A percentile compares a stretch with the other conserved stretches of the same genome.
These are phyloP conservation scores for Globisporangium iwayamae DNA, from an alignment of 352 stramenopile genomes.

Conservation along the genomic window DNA sequence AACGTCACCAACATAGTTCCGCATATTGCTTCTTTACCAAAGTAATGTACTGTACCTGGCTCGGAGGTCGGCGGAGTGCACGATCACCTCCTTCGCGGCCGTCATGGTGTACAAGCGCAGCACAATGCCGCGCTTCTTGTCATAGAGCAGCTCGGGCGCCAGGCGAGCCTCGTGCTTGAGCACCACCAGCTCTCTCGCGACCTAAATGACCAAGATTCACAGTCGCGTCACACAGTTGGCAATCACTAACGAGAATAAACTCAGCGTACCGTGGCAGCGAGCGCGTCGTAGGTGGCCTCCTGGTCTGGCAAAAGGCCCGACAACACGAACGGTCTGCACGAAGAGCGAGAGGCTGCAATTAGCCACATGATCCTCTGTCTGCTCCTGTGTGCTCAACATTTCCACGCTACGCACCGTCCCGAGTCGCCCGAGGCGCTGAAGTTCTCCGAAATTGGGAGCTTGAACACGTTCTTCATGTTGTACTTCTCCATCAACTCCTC, in stretches of 20 bases:
- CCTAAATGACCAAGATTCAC: constrained; percentile 19
- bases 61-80: constrained; percentile 73
- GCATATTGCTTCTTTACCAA: too few relatives aligned
- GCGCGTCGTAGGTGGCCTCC: constrained; percentile 59
- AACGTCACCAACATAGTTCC: not conserved
- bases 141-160: constrained; percentile 74
- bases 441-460: constrained; percentile 74
- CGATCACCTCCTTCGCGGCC: constrained; percentile 67
- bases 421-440: constrained; percentile 74
- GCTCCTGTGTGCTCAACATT: not conserved
- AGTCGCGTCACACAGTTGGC: not conserved
- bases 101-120: constrained; percentile 70
- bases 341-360: constrained; percentile 5
- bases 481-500: constrained; percentile 78
- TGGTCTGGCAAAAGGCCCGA: constrained; percentile 62
- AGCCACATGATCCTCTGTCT: too few relatives aligned
- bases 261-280: constrained; percentile 51
- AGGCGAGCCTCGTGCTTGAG: constrained; percentile 67
- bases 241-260: not conserved
- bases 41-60: constrained; percentile 31
- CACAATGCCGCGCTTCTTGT: constrained; percentile 77
- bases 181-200: constrained; percentile 77
- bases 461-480: constrained; percentile 82
- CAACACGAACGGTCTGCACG: constrained; percentile 71
- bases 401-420: constrained; percentile 37